Evolutionary conservation across 768 basidiomycete genomes (phyloP), one percentile per base, ranked within the genome.

Genomic region (Psilocybe sp.): DNA sequence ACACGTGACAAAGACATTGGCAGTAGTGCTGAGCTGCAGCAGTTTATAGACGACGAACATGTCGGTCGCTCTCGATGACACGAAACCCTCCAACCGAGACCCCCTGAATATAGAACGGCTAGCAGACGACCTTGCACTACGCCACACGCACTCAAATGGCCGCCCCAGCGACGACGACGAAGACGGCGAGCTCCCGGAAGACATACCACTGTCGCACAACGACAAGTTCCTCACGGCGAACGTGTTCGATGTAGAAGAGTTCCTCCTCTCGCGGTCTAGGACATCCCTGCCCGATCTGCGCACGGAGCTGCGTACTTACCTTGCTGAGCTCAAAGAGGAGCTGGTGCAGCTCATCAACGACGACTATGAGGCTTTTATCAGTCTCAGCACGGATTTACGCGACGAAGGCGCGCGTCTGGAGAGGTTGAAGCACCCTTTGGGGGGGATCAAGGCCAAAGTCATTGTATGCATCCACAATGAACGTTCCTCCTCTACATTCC

Each of bases 321-420:
- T 92, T 52, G 80, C 82, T 0, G 72, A 77, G 9, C 70, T 99
- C 55, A 93, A 96, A 67, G 92, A 95, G 64, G 96, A 97, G 64
- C 79, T 99, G 33, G 93, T 98, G 28, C 85, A 85, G 60, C 82
- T 98, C 61, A 97, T 98, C 65, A 98, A 99, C 68, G 88, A 93
- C 59, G 97, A 98, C 69, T 99, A 98, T 62, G 94, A 94, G 65
- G 94, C 94, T 12, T 99, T 98, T 64, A 96, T 98, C 60, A 92
- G 90, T 58, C 75, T 99, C 28, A 95, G 95, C 55, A 94, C 95
- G 3, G 93, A 98, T 60, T 66, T 98, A 55, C 79, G 85, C 56
- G 92, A 88, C 39, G 95, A 98, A 68, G 88, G 89, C 2, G 73
- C 76, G 35, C 75, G 92, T 55, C 65, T 96, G 58, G 75, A 78